Conservation (phyloP, 371 early-diverging fungal genomes). For the Mortierella sp. region DNA sequence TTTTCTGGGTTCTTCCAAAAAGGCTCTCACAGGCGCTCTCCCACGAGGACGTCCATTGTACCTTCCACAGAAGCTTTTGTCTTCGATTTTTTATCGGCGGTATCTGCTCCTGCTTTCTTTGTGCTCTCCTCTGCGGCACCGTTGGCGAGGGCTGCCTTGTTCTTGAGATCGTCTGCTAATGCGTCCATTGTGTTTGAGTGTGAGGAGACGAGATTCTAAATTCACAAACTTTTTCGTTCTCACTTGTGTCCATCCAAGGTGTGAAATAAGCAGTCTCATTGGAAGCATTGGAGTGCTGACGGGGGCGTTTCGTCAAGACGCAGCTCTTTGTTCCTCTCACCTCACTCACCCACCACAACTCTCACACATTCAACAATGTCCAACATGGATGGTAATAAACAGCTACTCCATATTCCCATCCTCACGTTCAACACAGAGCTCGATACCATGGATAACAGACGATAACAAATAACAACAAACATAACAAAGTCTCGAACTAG, state of each 20-base stretch:
- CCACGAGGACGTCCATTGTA: background rate
- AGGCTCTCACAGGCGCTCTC: background rate
- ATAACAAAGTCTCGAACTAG: background rate
- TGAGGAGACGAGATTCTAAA: background rate
- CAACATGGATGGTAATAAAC: slow-evolving; percentile 14
- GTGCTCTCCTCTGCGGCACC: slow-evolving; percentile 8
- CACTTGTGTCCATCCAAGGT: background rate
- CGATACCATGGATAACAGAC: slow-evolving; percentile 17
- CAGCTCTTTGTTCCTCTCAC: background rate
- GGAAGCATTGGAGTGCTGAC: background rate
- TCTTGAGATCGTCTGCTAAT: slow-evolving; percentile 31
- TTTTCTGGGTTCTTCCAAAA: slow-evolving; percentile 7
- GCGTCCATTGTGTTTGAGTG: slow-evolving; percentile 23
- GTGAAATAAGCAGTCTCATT: background rate
- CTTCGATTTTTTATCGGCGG: slow-evolving; percentile 3
- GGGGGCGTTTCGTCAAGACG: background rate
- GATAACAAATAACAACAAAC: background rate
- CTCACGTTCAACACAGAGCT: background rate
- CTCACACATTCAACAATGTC: slow-evolving; percentile 8
- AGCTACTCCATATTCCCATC: background rate
- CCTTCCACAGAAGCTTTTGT: background rate
- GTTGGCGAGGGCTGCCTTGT: slow-evolving; percentile 16
- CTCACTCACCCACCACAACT: background rate
- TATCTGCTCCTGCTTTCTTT: background rate
- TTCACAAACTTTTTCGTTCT: background rate